Percentiles rank a stretch among this genome's conserved stretches.
Conservation (phyloP, 352 stramenopile genomes). For the Globisporangium cederbergense region DNA sequence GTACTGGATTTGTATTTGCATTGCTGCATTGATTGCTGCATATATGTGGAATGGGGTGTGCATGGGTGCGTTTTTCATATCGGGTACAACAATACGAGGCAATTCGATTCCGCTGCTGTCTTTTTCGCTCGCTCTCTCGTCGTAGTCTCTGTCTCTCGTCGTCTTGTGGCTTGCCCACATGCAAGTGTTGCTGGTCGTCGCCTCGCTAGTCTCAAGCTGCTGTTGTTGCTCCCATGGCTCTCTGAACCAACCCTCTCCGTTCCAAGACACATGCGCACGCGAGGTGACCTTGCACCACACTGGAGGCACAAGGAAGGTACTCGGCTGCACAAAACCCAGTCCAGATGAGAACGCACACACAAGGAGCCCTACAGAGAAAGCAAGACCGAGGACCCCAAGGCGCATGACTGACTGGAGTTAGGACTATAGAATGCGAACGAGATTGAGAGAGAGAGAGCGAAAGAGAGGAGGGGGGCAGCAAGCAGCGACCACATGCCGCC, state of each 20-base stretch:
- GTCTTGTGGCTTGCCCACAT: conserved; percentile 1
- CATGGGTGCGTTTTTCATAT: neutral
- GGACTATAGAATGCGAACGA: neutral
- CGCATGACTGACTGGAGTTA: no score
- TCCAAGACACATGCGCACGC: neutral
- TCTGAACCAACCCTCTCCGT: neutral
- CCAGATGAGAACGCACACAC: no score
- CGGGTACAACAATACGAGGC: conserved; percentile 14
- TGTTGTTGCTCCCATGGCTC: neutral
- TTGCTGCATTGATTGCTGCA: no score
- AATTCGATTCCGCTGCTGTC: conserved; percentile 5
- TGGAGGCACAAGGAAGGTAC: no score
- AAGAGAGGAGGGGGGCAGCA: neutral
- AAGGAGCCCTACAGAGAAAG: no score
- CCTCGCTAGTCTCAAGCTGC: neutral
- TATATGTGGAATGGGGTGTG: neutral
- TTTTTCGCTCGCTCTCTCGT: conserved; percentile 6
- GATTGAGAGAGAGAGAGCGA: conserved; percentile 1
- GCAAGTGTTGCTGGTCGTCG: neutral
- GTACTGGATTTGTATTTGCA: no score
- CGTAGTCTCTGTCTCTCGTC: conserved; percentile 10
- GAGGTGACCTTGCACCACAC: no score
- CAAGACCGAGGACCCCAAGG: neutral
- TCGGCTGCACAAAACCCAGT: no score
- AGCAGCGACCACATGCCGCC: neutral